Percentiles rank a stretch among this genome's conserved stretches.
Conservation (phyloP, 2,329 filamentous ascomycete genomes). For the Chrysoporthe deuterocubensis region DNA sequence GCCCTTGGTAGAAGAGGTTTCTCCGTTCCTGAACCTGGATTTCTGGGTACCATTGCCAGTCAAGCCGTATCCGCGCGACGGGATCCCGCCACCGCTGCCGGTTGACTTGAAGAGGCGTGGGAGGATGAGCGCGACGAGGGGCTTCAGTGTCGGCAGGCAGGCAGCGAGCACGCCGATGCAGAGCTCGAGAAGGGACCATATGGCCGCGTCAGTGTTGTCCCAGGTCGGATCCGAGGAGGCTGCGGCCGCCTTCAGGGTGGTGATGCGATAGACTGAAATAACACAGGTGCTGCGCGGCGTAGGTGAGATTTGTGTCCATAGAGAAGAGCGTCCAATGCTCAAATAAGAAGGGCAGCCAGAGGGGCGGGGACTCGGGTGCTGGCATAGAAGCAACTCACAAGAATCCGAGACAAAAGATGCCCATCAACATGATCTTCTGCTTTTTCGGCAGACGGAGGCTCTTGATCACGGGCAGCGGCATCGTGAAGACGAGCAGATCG, state of each 20-base stretch:
- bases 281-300: slow-evolving; percentile 33
- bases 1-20: slow-evolving; percentile 13
- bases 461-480: slow-evolving; percentile 35
- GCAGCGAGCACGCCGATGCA: slow-evolving; percentile 36
- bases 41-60: slow-evolving; percentile 8
- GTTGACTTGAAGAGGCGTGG: slow-evolving; percentile 32
- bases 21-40: not conserved
- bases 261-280: slow-evolving; percentile 36
- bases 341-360: not conserved
- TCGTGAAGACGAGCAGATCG: slow-evolving; percentile 34
- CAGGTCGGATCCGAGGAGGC: slow-evolving; percentile 32
- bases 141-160: slow-evolving; percentile 37
- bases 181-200: slow-evolving; percentile 39
- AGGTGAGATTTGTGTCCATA: not conserved
- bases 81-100: not conserved
- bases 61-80: slow-evolving; percentile 3
- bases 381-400: slow-evolving; percentile 30
- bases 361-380: not conserved
- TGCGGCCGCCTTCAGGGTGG: slow-evolving; percentile 34
- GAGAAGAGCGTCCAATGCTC: not conserved
- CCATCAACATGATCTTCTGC: slow-evolving; percentile 34
- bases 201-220: slow-evolving; percentile 36
- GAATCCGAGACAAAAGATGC: slow-evolving; percentile 35
- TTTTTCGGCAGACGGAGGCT: slow-evolving; percentile 33
- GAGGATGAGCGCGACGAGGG: slow-evolving; percentile 32